These are phyloP conservation scores for Fusarium fracticaudum DNA, from an alignment of 2,329 filamentous ascomycete species.

Conservation along the genomic window DNA sequence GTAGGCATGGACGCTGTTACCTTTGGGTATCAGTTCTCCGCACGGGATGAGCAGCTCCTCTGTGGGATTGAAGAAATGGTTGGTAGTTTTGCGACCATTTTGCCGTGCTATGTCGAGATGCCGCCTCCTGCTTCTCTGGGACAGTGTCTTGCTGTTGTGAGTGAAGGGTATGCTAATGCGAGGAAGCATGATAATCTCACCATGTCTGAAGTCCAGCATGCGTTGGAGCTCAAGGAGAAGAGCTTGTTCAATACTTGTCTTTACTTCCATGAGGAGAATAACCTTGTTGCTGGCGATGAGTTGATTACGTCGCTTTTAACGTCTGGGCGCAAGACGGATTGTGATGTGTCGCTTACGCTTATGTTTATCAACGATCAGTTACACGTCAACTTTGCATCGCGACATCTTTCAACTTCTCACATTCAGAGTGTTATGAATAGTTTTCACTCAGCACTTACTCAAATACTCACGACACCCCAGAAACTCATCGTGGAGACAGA, in stretches of 20 bases:
- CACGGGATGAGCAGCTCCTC: conserved; percentile 55
- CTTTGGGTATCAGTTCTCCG: conserved; percentile 62
- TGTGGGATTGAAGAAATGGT: conserved; percentile 54
- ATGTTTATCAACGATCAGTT: conserved; percentile 54
- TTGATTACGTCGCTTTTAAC: conserved; percentile 25
- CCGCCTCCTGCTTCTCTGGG: conserved; percentile 46
- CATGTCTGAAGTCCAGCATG: conserved; percentile 58
- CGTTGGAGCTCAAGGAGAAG: conserved; percentile 53
- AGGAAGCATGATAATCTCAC: conserved; percentile 56
- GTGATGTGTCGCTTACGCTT: conserved; percentile 57
- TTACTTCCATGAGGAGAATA: conserved; percentile 56
- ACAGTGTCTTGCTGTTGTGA: conserved; percentile 45
- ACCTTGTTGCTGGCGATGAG: not conserved
- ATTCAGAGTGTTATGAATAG: conserved; percentile 60
- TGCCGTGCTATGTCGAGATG: conserved; percentile 50
- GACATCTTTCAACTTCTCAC: conserved; percentile 55
- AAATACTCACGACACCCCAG: conserved; percentile 55
- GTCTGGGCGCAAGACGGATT: conserved; percentile 52
- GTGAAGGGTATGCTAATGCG: conserved; percentile 40
- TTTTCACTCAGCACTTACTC: conserved; percentile 62
- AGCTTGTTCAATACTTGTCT: conserved; percentile 62
- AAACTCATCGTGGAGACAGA: conserved; percentile 57
- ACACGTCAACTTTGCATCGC: conserved; percentile 56
- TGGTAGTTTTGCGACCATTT: conserved; percentile 57
- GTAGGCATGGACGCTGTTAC: conserved; percentile 61